Base-by-base conservation (phyloP, 2,329 filamentous ascomycete species). In the Akanthomyces lecanii region DNA sequence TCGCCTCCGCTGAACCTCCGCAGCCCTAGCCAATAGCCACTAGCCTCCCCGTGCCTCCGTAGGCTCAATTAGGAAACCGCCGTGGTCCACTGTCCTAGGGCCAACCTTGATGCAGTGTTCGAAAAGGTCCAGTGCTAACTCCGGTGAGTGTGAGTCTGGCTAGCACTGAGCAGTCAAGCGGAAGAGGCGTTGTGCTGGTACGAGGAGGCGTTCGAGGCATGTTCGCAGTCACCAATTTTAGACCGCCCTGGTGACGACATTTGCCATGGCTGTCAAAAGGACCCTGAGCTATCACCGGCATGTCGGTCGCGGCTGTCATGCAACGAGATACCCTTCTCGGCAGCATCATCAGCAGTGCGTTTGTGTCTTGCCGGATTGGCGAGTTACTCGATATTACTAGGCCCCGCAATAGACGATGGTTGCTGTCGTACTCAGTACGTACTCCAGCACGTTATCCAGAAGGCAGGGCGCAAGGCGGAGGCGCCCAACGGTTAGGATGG, bases 1-100 rank as follows among this genome's bases (percentile, higher is more conserved):
- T 61, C 50, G 58, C 58, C 58, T 61, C 50, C 58, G 58, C 58
- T 61, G 50, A 61, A 61, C 58, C 40, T 61, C 58, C 58, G 40
- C 50, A 61, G 50, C 45, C 56, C 48, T 61, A 53, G 58, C 40
- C 38, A 40, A 21, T 23, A 38, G 33, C 33, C 16, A 30, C 23
- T 61, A 36, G 33, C 40, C 38, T 56, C 53, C 23, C 38, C 30
- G 33, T 36, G 33, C 40, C 38, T 56, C 53, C 23, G 53, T 45
- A 56, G 4, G 25, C 58, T 53, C 58, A 36, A 54, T 61, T 61
- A 23, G 58, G 58, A 36, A 61, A 53, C 6, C 38, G 33, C 58
- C 58, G 58, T 25, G 50, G 40, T 52, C 57, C 57, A 60, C 57
- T 25, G 47, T 38, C 23, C 40, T 38, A 36, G 50, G 58, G 5